Conservation (phyloP, 768 basidiomycete species). For the Floccularia luteovirens region DNA sequence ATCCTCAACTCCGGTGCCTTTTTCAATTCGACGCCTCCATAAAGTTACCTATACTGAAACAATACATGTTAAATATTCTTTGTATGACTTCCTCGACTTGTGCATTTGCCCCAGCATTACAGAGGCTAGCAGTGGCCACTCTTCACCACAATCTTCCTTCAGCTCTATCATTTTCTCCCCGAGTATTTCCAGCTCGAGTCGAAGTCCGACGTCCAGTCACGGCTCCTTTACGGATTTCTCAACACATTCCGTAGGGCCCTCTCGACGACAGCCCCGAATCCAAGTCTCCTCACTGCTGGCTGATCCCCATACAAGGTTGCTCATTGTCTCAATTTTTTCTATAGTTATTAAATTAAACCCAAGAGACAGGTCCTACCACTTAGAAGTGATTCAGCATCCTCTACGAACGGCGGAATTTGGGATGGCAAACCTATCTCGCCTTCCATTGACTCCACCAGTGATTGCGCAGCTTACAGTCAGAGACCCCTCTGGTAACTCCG, state of each 20-base stretch:
- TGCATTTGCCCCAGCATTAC: constrained; percentile 2
- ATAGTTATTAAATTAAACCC: constrained; percentile 2
- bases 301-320: constrained; percentile 46
- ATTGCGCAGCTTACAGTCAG: constrained; percentile 74
- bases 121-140: constrained; percentile 33
- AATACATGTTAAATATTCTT: constrained; percentile 14
- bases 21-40: constrained; percentile 15
- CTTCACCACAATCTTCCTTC: constrained; percentile 41
- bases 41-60: constrained; percentile 9
- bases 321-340: constrained; percentile 2
- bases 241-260: constrained; percentile 23
- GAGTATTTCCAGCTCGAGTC: constrained; percentile 27
- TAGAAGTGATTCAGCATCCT: constrained; percentile 85
- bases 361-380: constrained; percentile 54
- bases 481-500: constrained; percentile 61
- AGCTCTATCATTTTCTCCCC: constrained; percentile 30
- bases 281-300: constrained; percentile 53
- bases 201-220: constrained; percentile 35
- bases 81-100: constrained; percentile 4
- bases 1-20: constrained; percentile 14
- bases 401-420: constrained; percentile 79
- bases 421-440: constrained; percentile 60
- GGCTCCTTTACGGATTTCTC: constrained; percentile 27
- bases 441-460: constrained; percentile 80
- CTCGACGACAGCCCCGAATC: constrained; percentile 40